Base-by-base conservation (phyloP, 1,284 basidiomycete genomes). In the Mycena citricolor region DNA sequence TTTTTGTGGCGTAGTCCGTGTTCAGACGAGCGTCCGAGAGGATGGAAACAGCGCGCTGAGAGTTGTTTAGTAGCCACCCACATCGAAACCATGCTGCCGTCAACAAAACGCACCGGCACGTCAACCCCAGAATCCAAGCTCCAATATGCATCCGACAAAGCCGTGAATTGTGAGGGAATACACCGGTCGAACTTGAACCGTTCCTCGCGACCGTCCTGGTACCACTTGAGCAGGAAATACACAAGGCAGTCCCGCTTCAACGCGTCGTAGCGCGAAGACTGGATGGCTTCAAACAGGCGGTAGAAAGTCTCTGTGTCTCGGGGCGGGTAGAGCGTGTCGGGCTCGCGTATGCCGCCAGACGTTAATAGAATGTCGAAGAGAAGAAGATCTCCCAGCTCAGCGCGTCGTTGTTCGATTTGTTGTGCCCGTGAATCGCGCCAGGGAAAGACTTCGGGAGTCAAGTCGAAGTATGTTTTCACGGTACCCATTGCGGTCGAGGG, bases 81-180 rank as follows among this genome's bases (percentile, higher is more conserved):
- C 32, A 47, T 17, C 33, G 36, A 17, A 28, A 43, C 20, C 20
- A 36, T 22, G 39, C 10, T 3, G 23, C 32, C 23, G 25, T n/a
- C 42, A 38, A 42, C 10, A 29, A n/a, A 20, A 74, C 83, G 53
- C 61, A 87, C 85, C 37, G 70, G 58, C 41, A 85, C 60, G 32
- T 81, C 68, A 16, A 73, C 66, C n/a, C 81, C 84, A 3, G 77
- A 71, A 63, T 90, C 87, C 54, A 90, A 64, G 57, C 77, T 66
- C 84, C 86, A 90, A 66, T 90, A 90, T 56, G 86, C 87, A 63
- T 88, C 83, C 17, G 83, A 76, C 33, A 89, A 69, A 8, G 75
- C 69, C 12, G 75, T 69, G 55, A 88, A 89, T 55, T 88, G 86
- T 2, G 84, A 81, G 6, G 83, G 79, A 47, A 90, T 81, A 52